A percentile compares a stretch with the other conserved stretches of the same genome.
These are phyloP conservation scores for Tilletia horrida DNA, from an alignment of 1,284 basidiomycete genomes.

Conservation along the genomic window DNA sequence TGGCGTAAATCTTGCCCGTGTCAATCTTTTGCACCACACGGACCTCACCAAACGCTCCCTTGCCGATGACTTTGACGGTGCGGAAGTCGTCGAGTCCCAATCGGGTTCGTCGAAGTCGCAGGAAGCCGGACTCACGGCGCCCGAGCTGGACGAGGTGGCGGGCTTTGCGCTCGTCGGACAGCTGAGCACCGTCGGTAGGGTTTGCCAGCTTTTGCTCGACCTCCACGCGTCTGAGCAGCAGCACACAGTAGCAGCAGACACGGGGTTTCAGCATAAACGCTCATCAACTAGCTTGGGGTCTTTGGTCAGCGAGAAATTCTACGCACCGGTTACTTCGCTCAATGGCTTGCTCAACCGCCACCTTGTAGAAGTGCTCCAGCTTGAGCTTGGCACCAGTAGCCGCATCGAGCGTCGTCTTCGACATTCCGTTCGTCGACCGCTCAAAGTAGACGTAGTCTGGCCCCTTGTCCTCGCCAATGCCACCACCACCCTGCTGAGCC, in stretches of 20 bases:
- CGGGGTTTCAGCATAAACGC: not conserved
- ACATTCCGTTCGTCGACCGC: conserved; percentile 76
- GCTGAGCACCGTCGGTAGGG: conserved; percentile 40
- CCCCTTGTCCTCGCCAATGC: conserved; percentile 53
- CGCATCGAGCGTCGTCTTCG: conserved; percentile 81
- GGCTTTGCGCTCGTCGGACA: conserved; percentile 76
- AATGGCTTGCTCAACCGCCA: conserved; percentile 84
- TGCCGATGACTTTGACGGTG: conserved; percentile 97
- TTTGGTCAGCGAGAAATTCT: conserved; percentile 6
- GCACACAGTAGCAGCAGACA: too few relatives aligned
- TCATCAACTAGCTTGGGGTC: not conserved
- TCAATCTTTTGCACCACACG: conserved; percentile 93
- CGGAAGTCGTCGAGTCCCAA: conserved; percentile 89
- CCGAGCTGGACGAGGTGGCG: conserved; percentile 86
- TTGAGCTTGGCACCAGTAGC: conserved; percentile 94
- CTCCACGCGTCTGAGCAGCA: conserved; percentile 71
- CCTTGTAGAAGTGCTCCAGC: conserved; percentile 95
- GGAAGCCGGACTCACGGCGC: conserved; percentile 72
- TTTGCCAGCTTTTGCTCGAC: conserved; percentile 74
- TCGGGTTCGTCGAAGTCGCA: conserved; percentile 84
- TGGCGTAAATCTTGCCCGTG: conserved; percentile 96
- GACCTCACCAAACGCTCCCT: conserved; percentile 97
- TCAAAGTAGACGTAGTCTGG: conserved; percentile 92
- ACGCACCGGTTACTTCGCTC: conserved; percentile 75
- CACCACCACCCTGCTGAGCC: not conserved